Base-by-base conservation (phyloP, 495 filamentous ascomycete species). In the Achaetomiella virescens region DNA sequence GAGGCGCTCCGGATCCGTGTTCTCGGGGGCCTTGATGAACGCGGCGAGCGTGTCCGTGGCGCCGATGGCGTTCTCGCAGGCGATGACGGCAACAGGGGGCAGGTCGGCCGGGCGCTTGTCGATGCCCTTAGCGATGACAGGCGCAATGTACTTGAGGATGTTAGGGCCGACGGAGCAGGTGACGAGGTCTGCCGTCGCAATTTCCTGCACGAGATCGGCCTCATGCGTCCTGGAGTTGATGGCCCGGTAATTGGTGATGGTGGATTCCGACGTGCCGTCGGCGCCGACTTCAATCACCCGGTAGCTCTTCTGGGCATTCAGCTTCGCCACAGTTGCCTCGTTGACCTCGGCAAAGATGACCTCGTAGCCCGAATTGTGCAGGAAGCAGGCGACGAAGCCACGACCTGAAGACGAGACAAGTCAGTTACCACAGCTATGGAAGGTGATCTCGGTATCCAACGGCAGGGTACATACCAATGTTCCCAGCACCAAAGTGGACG, bases 91-190 rank as follows among this genome's bases (percentile, higher is more conserved):
- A 37, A 95, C 66, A 3, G 91, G 92, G 49, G 79, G 81, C 38
- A 79, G 69, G n/a, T 77, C 78, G 33, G 81, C 80, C 18, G 75
- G 65, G 37, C 95, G 88, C 47, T 78, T 76, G 60, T 88, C 83
- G 61, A 98, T 86, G 48, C 88, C 93, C 77, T 92, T 91, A 68
- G 89, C 90, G 64, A 98, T 93, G 62, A 88, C 85, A 8, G 89
- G 87, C 37, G 93, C 93, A 71, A 97, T 89, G 76, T 95, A 96
- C 73, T 90, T 89, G 68, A 98, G 87, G 71, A 98, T 84, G 68
- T 90, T 89, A 59, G 93, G 93, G 55, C 95, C 95, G 57, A 98
- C 93, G 42, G 93, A 93, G 68, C 95, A 97, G 54, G 93, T 98
- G 52, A 98, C 89, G 22, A 95, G 72, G 53, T 95, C 88, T 38